These are phyloP conservation scores for Calycina herbarum DNA, from an alignment of 2,329 filamentous ascomycete species.

Conservation along the genomic window DNA sequence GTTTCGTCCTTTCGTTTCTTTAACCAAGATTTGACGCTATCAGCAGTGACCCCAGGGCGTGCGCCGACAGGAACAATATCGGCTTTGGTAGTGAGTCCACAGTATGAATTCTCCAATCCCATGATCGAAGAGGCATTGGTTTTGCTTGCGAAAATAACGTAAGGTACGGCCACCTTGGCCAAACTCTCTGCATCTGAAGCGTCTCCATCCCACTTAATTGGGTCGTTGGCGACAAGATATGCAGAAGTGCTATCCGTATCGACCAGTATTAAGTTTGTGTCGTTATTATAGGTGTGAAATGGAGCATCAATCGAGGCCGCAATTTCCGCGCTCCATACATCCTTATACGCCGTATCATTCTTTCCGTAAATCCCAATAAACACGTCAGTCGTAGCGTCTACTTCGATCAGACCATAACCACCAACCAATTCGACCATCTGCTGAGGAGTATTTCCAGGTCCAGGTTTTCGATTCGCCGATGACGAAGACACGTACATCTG, in stretches of 20 bases:
- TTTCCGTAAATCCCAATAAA: constrained; percentile 78
- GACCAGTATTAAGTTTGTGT: constrained; percentile 65
- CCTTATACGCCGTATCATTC: constrained; percentile 52
- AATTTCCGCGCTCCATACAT: constrained; percentile 76
- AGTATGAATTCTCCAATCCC: constrained; percentile 79
- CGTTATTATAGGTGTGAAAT: constrained; percentile 65
- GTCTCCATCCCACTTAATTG: constrained; percentile 54
- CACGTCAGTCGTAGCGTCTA: constrained; percentile 64
- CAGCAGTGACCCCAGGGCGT: constrained; percentile 49
- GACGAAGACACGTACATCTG: constrained; percentile 74
- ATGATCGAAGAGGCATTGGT: constrained; percentile 57
- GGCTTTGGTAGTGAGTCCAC: constrained; percentile 69
- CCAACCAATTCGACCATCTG: constrained; percentile 26
- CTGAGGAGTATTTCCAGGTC: constrained; percentile 46
- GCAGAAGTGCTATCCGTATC: constrained; percentile 82
- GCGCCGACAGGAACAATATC: constrained; percentile 54
- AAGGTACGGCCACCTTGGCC: constrained; percentile 62
- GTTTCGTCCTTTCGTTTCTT: constrained; percentile 65
- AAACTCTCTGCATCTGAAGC: constrained; percentile 52
- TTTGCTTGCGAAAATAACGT: constrained; percentile 75
- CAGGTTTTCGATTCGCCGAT: constrained; percentile 62
- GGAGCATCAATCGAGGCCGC: constrained; percentile 78
- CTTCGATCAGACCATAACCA: constrained; percentile 50
- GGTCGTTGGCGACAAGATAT: constrained; percentile 74
- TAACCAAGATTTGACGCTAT: constrained; percentile 59